Evolutionary conservation across 1,284 basidiomycete species (phyloP), one percentile per base, ranked within the genome.

Genomic region (Naganishia liquefaciens): DNA sequence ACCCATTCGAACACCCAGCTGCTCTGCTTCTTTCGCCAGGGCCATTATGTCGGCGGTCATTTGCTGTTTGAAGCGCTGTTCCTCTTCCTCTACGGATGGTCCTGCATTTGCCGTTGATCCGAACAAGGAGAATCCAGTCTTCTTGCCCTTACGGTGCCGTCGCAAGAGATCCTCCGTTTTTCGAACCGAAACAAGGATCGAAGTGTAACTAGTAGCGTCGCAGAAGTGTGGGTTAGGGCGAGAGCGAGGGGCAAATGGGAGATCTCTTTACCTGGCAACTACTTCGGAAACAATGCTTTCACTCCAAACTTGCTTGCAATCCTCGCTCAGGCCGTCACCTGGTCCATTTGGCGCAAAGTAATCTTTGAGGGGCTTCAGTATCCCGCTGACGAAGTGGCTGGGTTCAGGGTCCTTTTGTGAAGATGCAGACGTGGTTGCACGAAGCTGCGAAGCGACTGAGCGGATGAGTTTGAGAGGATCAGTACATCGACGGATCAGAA

Each of bases 81-180:
- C 81, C 63, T 81, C 80, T 21, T 74, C 84, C 62, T 90, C 88
- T 39, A 87, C 87, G 21, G 88, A 86, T 40, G 77, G 76, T 25
- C 52, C 65, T 47, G 66, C 28, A 37, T 70, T 67, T 70, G 66
- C 54, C 30, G 67, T 67, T 5, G 68, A 68, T 7, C 70, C 79
- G 72, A 95, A 94, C 28, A 93, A 80, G 2, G 89, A 89, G 75
- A 92, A 90, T 0, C 87, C 82, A 0, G 85, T 80, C 70, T 88
- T 90, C 72, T 90, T 90, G 44, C 88, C 88, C 76, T 90, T 93
- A 73, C 92, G 91, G 70, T 94, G 83, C 49, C 89, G 85, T 25
- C 88, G 82, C 37, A 96, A 80, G 7, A 91, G 88, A 72, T 94
- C 91, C 72, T 96, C 91, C 1, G 90, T 90, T 80, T 94, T 94